Evolutionary conservation across 129 eudicot species (phyloP).

Genomic region (Solidago caesia): DNA sequence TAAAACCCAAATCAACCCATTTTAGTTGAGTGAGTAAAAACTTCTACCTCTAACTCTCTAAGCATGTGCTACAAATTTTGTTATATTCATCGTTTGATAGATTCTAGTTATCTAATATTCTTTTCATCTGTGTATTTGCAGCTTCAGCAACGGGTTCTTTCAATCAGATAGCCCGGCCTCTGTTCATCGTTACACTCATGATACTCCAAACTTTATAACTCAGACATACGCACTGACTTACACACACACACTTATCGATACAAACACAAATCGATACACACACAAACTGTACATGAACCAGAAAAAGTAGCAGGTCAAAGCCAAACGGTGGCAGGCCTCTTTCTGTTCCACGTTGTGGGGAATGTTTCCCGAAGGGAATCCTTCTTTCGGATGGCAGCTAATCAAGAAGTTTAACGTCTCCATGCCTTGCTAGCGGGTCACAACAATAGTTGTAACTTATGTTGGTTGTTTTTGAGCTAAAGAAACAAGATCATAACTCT

Average conservation of each 20-base stretch:
- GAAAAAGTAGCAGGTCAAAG: constrained; percentile 50
- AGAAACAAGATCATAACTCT: constrained; percentile 28
- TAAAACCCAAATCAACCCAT: neutral
- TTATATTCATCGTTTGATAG: constrained; percentile 7
- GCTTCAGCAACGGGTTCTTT: constrained; percentile 36
- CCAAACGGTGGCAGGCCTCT: constrained; percentile 74
- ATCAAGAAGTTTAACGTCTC: constrained; percentile 27
- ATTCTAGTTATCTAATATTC: neutral
- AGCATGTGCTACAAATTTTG: neutral
- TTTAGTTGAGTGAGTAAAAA: constrained; percentile 4
- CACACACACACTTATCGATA: constrained; percentile 16
- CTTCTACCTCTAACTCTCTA: neutral
- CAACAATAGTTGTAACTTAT: constrained; percentile 33
- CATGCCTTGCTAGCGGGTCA: constrained; percentile 15
- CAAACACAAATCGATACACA: constrained; percentile 12
- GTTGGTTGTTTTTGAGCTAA: constrained; percentile 26
- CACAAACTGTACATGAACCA: constrained; percentile 29
- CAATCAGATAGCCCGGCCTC: constrained; percentile 24
- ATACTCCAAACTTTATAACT: constrained; percentile 35
- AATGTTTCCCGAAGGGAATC: constrained; percentile 51
- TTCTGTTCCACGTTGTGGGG: constrained; percentile 35
- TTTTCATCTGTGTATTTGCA: constrained; percentile 34
- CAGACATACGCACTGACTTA: constrained; percentile 18
- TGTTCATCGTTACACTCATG: constrained; percentile 30
- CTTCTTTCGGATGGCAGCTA: constrained; percentile 25